Evolutionary conservation across 768 basidiomycete species (phyloP).

Genomic region (Macrolepiota dolichaula): DNA sequence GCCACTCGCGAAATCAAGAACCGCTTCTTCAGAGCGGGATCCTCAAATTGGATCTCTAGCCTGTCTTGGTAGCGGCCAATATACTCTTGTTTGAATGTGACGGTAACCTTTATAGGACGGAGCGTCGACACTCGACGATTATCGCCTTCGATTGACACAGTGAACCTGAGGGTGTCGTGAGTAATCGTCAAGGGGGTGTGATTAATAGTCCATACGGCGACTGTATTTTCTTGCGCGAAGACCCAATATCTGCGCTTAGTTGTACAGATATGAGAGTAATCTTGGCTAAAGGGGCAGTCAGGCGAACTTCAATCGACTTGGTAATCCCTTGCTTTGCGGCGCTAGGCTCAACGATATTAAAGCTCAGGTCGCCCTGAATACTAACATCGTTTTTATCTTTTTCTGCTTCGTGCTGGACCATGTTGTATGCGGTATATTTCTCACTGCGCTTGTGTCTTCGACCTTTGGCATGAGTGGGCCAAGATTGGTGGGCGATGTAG

Average conservation of each 20-base stretch:
- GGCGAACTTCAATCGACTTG: conserved; percentile 19
- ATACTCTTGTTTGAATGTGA: conserved; percentile 31
- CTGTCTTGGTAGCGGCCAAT: conserved; percentile 54
- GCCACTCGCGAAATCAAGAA: conserved; percentile 49
- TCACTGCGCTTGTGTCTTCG: not conserved
- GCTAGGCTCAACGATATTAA: conserved; percentile 45
- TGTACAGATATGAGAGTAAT: conserved; percentile 17
- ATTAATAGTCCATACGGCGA: conserved; percentile 10
- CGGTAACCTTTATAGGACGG: conserved; percentile 22
- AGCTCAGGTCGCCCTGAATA: conserved; percentile 43
- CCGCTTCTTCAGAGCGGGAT: conserved; percentile 32
- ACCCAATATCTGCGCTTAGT: not conserved
- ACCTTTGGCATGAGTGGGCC: not conserved
- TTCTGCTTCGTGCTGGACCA: conserved; percentile 47
- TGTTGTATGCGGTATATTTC: conserved; percentile 22
- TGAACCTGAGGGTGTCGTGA: conserved; percentile 19
- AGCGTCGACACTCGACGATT: conserved; percentile 20
- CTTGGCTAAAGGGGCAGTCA: conserved; percentile 24
- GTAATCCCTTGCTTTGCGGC: conserved; percentile 15
- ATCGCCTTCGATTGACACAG: conserved; percentile 15
- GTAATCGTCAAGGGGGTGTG: not conserved
- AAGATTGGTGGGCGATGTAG: not conserved
- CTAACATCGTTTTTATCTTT: conserved; percentile 50
- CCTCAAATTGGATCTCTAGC: conserved; percentile 50
- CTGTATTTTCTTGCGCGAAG: not conserved